Base-by-base conservation (phyloP, 106 monocot species). In the Dactylorhiza incarnata region DNA sequence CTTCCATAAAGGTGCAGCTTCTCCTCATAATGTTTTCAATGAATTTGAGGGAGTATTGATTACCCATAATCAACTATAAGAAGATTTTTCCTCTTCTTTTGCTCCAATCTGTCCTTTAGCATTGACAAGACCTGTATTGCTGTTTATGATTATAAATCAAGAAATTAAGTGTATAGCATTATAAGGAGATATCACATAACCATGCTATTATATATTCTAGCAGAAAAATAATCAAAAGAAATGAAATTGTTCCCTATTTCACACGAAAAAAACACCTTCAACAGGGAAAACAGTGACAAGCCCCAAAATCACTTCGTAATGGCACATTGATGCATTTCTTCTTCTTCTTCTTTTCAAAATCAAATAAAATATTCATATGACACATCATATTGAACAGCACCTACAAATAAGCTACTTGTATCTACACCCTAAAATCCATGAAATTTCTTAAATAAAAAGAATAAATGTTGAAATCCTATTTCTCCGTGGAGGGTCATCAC, bases 51-150 rank as follows among this genome's bases (percentile, higher is more conserved):
- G 19, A 24, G 58, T 46, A n/a, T 66, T 55, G 11, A 48, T 74
- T 89, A 95, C 95, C 85, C 85, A 78, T 88, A 90, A 78, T 93
- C 89, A 83, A 97, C 91, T 26, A 56, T 78, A 23, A 74, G 84
- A 73, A 93, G 86, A 48, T 76, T 80, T 83, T 88, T 86, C 54
- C 89, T 83, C 51, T 87, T 81, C 46, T 87, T 81, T 55, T 91
- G 87, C 59, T 85, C 89, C 70, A 91, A 70, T 78, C 87, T 91
- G 59, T 89, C 84, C 81, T 97, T 97, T 46, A 97, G 76, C 86
- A 91, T 87, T 81, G 91, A 83, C 16, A 81, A 78, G 25, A 97
- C 84, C 95, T 95, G 81, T 74, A 75, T 66, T 50, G 70, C 43
- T 45, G 69, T 5, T 45, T 46, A 37, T 26, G 65, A 65, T 65